Base-by-base conservation (phyloP, 75 land plant species). In the Pinus albicaulis region DNA sequence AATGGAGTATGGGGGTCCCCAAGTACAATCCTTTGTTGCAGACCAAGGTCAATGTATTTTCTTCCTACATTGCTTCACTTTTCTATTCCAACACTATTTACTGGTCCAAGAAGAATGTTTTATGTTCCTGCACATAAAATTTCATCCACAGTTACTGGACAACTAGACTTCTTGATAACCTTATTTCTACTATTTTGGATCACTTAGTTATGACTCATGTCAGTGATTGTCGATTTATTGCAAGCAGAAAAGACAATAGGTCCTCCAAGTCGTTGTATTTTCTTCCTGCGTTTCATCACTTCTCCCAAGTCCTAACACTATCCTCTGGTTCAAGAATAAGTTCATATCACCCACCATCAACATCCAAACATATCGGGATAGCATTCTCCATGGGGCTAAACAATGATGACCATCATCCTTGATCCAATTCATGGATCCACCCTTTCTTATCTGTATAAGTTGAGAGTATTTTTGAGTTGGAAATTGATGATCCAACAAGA, bases 381-480 rank as follows among this genome's bases (percentile, higher is more conserved):
- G 87, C 87, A 82, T 90, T 90, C 65, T 90, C 92, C 14, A 89
- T 84, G 63, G 89, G 89, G 55, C n/a, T 90, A 56, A 85, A 90
- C 34, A 87, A 87, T 20, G 87, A 69, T 14, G 92, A 79, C n/a
- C 87, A 62, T 14, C 89, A 85, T 13, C 80, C 81, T 71, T 87
- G 89, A 78, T 85, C 87, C 83, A 90, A 75, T 22, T 82, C 24
- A 71, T 77, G 14, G 93, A 79, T 14, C 89, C 91, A 73, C 86
- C 80, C 61, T 86, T 85, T 55, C 87, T 57, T 14, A 83, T 83
- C 19, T 86, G 72, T 28, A 86, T 86, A 55, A 86, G 48, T 26
- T 83, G 86, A 55, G 20, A 82, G 26, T 86, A 86, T 44, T 73
- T 86, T 26, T 58, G 71, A 14, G 87, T 75, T 56, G 78, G 59